Evolutionary conservation across 2,329 filamentous ascomycete genomes (phyloP), one percentile per base, ranked within the genome.

Genomic region (Dendrostoma leiphaemia): DNA sequence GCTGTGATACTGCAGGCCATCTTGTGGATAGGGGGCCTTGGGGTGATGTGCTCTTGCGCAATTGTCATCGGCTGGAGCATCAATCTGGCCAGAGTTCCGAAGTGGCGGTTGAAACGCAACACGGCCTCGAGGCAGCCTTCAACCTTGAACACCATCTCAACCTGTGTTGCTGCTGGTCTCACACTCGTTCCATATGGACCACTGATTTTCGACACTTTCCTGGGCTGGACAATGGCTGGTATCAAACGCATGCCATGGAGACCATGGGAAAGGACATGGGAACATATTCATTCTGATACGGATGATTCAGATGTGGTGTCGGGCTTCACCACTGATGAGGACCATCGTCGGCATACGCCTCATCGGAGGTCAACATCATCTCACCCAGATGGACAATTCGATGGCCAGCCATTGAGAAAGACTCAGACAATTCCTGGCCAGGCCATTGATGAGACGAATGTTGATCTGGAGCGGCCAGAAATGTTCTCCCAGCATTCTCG

Each of bases 11-110:
- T 97, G 45, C 94, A 96, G 72, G 85, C 88, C 15, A 74, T 97
- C 51, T 77, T 97, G 53, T 96, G 90, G 89, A 77, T 86, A 41
- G 86, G 93, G n/a, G 91, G 92, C 1, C 69, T 97, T 28, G 80
- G 83, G 43, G 70, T 96, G 15, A 83, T 96, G 50, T 72, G 93
- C 4, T 74, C 83, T 6, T 95, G 91, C 65, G 83, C 84, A 28
- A 80, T 85, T 28, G 82, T 94, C 12, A 82, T 97, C 32, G 81
- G 80, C 63, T 95, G 90, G 89, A 91, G 90, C 43, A 88, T 97
- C 50, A 82, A 87, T 24, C 74, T 99, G 57, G 92, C 93, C 48
- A 82, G 93, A 54, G 90, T 97, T 17, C 94, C 94, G 2, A 91
- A 85, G 63, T 97, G 93, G 91, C 89, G 92, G 40, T 92, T 97